These are phyloP conservation scores for Cochlearia excelsa DNA, from an alignment of 345 rosid genomes.

Conservation along the genomic window DNA sequence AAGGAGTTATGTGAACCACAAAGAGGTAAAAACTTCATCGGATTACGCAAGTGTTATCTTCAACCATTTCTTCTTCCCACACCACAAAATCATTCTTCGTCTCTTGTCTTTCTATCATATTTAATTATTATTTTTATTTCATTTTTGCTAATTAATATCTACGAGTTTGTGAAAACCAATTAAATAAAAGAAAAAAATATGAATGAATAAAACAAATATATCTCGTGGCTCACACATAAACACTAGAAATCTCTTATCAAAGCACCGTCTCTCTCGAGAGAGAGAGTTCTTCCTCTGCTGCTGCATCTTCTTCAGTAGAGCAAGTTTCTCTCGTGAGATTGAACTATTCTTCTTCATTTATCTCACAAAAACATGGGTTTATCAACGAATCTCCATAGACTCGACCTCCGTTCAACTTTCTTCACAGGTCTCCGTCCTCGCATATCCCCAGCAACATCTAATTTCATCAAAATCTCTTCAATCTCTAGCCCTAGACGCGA, in stretches of 20 bases:
- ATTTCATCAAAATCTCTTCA: constrained; percentile 34
- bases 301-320: background rate
- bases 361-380: constrained; percentile 50
- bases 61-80: constrained; percentile 20
- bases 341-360: background rate
- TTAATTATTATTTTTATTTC: no score
- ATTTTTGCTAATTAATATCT: no score
- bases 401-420: constrained; percentile 58
- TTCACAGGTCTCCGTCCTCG: constrained; percentile 44
- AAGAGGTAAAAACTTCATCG: background rate
- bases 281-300: background rate
- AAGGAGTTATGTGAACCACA: constrained; percentile 30
- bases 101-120: no score
- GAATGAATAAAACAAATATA: no score
- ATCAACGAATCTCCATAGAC: constrained; percentile 55
- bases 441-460: constrained; percentile 31
- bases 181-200: no score
- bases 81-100: constrained; percentile 12
- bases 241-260: no score
- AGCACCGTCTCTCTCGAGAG: no score
- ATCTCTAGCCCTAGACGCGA: constrained; percentile 30
- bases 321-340: constrained; percentile 20
- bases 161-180: no score
- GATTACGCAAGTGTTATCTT: constrained; percentile 20
- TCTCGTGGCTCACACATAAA: no score